These are phyloP conservation scores for Suhomyces faveliae DNA, from an alignment of 805 yeast species.

Conservation along the genomic window DNA sequence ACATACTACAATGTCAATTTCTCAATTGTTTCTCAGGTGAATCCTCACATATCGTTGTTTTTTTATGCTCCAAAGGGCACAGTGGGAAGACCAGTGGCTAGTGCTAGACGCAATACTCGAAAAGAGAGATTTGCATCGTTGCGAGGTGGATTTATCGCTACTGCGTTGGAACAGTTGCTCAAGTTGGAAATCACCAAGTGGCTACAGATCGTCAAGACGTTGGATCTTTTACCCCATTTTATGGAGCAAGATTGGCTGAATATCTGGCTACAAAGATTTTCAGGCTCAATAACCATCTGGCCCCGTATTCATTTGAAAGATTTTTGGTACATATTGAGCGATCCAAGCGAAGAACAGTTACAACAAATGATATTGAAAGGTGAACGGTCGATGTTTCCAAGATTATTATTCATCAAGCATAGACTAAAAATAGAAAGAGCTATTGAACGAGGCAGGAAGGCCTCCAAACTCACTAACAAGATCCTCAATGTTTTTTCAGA, in stretches of 20 bases:
- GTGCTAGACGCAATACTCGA: constrained; percentile 42
- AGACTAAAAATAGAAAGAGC: constrained; percentile 64
- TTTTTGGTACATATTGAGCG: constrained; percentile 61
- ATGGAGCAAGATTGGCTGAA: constrained; percentile 80
- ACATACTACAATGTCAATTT: constrained; percentile 75
- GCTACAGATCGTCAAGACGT: constrained; percentile 61
- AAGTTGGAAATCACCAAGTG: constrained; percentile 77
- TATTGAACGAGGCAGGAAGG: constrained; percentile 51
- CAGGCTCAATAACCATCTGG: constrained; percentile 76
- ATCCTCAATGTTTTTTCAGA: constrained; percentile 13
- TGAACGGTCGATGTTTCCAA: constrained; percentile 64
- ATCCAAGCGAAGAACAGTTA: constrained; percentile 61
- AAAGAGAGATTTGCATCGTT: constrained; percentile 40
- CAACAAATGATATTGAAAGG: constrained; percentile 59
- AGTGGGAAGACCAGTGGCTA: constrained; percentile 73
- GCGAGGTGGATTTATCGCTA: constrained; percentile 74
- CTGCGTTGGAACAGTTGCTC: constrained; percentile 68
- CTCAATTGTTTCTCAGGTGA: constrained; percentile 76
- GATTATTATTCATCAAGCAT: constrained; percentile 61
- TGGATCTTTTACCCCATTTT: constrained; percentile 66
- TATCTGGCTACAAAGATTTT: constrained; percentile 69
- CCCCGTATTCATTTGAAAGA: constrained; percentile 62
- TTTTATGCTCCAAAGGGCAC: constrained; percentile 78
- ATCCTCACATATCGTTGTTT: constrained; percentile 76
- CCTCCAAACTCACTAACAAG: constrained; percentile 16